A percentile compares a stretch with the other conserved stretches of the same genome.
phyloP scores from a whole-genome alignment of 176 grass and related monocot species.

The Avena eriantha region DNA sequence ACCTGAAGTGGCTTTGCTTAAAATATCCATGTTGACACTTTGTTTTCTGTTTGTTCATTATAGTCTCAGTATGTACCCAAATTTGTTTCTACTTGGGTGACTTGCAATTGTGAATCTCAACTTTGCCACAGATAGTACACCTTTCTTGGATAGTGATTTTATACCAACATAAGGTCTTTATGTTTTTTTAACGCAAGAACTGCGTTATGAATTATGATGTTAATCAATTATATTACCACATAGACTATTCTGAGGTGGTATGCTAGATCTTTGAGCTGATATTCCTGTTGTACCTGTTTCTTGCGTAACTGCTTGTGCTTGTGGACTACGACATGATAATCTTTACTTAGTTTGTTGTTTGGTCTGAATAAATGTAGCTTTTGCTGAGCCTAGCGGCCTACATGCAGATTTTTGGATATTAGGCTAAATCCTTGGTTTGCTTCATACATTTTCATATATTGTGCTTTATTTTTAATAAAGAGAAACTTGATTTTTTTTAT shows the following conservation, averaged over 20 bases:
- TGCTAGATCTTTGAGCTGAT: background rate
- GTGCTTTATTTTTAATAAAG: background rate
- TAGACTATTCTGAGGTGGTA: too few relatives aligned
- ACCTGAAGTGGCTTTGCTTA: background rate
- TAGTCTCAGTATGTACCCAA: constrained; percentile 2
- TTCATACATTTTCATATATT: background rate
- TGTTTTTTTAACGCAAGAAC: background rate
- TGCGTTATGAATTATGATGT: background rate
- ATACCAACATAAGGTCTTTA: constrained; percentile 3
- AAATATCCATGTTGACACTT: constrained; percentile 12
- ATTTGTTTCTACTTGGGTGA: background rate
- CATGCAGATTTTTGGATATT: background rate
- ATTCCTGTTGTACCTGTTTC: background rate
- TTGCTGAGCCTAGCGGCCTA: background rate
- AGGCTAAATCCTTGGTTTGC: constrained; percentile 6
- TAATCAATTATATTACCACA: background rate
- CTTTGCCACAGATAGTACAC: background rate
- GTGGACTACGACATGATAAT: background rate
- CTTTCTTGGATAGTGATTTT: background rate
- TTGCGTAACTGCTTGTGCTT: background rate
- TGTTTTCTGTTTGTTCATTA: constrained; percentile 5
- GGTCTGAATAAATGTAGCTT: background rate
- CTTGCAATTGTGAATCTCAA: constrained; percentile 10
- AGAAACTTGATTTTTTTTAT: background rate
- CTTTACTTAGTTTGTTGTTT: background rate